Evolutionary conservation across 2,329 filamentous ascomycete species (phyloP), one percentile per base, ranked within the genome.

Genomic region (Alternaria conjuncta): DNA sequence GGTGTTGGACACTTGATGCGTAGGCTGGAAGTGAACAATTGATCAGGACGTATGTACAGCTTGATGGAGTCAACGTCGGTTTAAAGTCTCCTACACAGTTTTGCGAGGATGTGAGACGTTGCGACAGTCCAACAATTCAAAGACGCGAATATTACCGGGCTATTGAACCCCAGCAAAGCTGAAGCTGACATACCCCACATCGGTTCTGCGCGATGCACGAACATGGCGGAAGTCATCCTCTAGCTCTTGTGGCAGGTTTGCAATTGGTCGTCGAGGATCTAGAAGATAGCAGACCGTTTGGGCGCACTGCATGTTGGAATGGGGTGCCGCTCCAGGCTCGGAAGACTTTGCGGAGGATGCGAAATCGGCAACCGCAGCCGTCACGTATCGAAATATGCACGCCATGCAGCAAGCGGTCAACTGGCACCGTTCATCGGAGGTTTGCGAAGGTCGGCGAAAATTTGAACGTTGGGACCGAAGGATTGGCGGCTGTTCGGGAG

Each of bases 181-280:
- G 49, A 58, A 58, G 69, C 71, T 71, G 69, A 71, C 66, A 66
- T 69, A 70, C 67, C 55, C 66, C 68, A 66, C 66, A 59, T 57
- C 21, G 54, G 30, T 23, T 45, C 61, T 61, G 59, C 55, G 55
- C 44, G 46, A 60, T 55, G 65, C 32, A 49, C 44, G 10, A 43
- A n/a, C 43, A 25, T 46, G 47, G 55, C 46, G 26, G 41, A 55
- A 21, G 36, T 60, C 46, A 47, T 59, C 49, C 49, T 55, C 57
- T 63, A 61, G 47, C 41, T 41, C 47, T 53, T 49, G 49, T 51
- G 20, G 23, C 25, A 21, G 18, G 10, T 43, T 41, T 59, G 46
- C 36, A 21, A 66, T 67, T 69, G 62, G 66, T 36, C 9, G 7
- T 30, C 12, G 13, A 25, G 26, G 18, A 18, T 63, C 61, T 49